Evolutionary conservation across 148 eudicot species (phyloP), one percentile per base, ranked within the genome.

Genomic region (Silene uniflora): DNA sequence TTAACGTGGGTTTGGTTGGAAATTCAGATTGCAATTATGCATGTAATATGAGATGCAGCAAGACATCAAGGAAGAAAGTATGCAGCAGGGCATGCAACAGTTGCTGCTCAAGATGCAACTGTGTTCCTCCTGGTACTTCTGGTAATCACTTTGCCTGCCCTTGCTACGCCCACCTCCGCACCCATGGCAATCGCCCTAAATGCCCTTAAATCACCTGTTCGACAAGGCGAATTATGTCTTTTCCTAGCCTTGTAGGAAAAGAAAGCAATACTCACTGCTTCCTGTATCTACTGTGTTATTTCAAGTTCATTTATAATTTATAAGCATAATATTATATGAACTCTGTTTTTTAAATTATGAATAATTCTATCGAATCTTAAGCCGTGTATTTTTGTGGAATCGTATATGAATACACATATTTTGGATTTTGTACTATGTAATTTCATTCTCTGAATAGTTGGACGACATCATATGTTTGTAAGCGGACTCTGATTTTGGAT

Each of bases 61-160:
- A 75, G 80, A 49, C 93, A 23, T 88, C 89, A 8, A 89, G 93
- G 76, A 83, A 82, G 83, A 91, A 89, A 0, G 67, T 89, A 46
- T 91, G 93, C 79, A 69, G 27, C 17, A 79, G 91, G 61, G 93
- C 93, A 44, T 91, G 97, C 85, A 80, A 82, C 9, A 80, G 82
- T 5, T 89, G 97, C 63, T 91, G 97, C 69, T 60, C 21, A 5
- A 75, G 82, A 71, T 91, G 97, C 85, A 69, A 87, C 32, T 89
- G 93, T 59, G 91, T 91, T 27, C 97, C 97, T 56, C 90, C 97
- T 0, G 91, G 97, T 39, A 88, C 91, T 29, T 83, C 71, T 10
- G 97, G 93, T 21, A 82, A 89, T 84, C 84, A 75, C 62, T 65
- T 68, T 35, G 70, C 65, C 2, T 91, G 97, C 78, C 89, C 93